A percentile compares a stretch with the other conserved stretches of the same genome.
Conservation (phyloP, 2,329 filamentous ascomycete genomes). For the Colletotrichum navitas region DNA sequence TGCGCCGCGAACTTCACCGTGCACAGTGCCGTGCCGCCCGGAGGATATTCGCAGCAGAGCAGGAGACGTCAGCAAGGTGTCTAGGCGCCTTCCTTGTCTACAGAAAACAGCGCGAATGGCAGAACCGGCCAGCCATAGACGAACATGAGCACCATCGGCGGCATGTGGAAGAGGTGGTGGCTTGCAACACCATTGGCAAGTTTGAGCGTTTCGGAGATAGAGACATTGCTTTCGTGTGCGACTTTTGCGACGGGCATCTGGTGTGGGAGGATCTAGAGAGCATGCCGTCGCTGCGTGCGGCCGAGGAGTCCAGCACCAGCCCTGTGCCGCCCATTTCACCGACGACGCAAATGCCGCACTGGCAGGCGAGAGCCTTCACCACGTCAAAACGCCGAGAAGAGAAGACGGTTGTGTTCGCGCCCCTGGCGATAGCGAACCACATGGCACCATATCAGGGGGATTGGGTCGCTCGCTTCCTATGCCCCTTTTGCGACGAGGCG, state of each 20-base stretch:
- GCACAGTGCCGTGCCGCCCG: conserved; percentile 69
- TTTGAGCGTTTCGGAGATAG: conserved; percentile 68
- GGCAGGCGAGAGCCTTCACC: conserved; percentile 64
- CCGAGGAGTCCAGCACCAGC: conserved; percentile 22
- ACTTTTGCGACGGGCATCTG: conserved; percentile 72
- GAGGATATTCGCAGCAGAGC: conserved; percentile 66
- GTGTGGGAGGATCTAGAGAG: conserved; percentile 68
- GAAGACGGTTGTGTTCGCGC: conserved; percentile 68
- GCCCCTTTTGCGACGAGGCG: conserved; percentile 68
- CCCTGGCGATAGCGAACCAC: conserved; percentile 70
- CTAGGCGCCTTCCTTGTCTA: conserved; percentile 69
- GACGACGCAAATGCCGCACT: conserved; percentile 53
- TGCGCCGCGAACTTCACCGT: conserved; percentile 66
- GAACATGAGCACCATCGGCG: conserved; percentile 54
- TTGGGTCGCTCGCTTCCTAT: conserved; percentile 65
- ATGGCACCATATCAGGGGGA: conserved; percentile 62
- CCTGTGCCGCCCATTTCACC: conserved; percentile 30
- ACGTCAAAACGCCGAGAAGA: conserved; percentile 50
- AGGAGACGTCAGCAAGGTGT: conserved; percentile 62
- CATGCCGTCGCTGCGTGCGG: conserved; percentile 61
- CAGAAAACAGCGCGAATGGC: conserved; percentile 60
- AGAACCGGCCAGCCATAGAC: conserved; percentile 42
- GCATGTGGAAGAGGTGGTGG: conserved; percentile 62
- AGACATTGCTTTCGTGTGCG: conserved; percentile 70
- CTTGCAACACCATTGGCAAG: conserved; percentile 65